Percentiles rank a stretch among this genome's conserved stretches.
These are phyloP conservation scores for Ramaria sp. DNA, from an alignment of 768 basidiomycete genomes.

Conservation along the genomic window DNA sequence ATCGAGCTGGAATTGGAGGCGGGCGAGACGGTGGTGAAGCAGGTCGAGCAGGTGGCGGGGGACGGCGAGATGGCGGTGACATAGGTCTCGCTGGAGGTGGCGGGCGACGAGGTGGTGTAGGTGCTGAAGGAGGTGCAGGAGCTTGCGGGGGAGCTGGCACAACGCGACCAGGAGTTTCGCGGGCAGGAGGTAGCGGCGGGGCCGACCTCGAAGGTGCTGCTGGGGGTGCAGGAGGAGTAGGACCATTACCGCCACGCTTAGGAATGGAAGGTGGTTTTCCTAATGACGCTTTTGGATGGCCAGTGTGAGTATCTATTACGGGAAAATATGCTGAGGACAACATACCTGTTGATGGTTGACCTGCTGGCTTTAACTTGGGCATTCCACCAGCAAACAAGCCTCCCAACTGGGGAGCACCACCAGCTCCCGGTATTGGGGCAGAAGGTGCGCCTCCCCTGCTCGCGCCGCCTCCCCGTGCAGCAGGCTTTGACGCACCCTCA, in stretches of 20 bases:
- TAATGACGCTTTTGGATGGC: constrained; percentile 36
- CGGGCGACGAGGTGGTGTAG: constrained; percentile 20
- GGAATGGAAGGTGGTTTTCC: constrained; percentile 62
- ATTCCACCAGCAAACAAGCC: constrained; percentile 85
- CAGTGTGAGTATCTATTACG: neutral
- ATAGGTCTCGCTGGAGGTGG: constrained; percentile 29
- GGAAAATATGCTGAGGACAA: neutral
- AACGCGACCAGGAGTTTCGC: constrained; percentile 29
- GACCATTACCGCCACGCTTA: constrained; percentile 25
- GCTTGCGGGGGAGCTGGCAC: constrained; percentile 20
- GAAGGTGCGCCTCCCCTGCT: constrained; percentile 25
- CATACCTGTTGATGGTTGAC: constrained; percentile 44
- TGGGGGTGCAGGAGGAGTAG: constrained; percentile 18
- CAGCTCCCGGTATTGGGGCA: constrained; percentile 13
- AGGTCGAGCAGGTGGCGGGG: constrained; percentile 17
- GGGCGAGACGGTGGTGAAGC: constrained; percentile 15
- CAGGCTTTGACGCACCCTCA: constrained; percentile 31
- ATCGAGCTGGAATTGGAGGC: constrained; percentile 14
- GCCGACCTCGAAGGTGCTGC: constrained; percentile 26
- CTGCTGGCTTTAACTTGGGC: constrained; percentile 82
- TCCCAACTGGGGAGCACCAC: constrained; percentile 68
- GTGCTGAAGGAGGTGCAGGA: too few species aligned
- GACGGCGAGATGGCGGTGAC: constrained; percentile 20
- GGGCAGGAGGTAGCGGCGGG: constrained; percentile 22
- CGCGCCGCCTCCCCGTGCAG: constrained; percentile 20